phyloP scores from a whole-genome alignment of 169 alveolate species.

The Eimeria sp. region DNA sequence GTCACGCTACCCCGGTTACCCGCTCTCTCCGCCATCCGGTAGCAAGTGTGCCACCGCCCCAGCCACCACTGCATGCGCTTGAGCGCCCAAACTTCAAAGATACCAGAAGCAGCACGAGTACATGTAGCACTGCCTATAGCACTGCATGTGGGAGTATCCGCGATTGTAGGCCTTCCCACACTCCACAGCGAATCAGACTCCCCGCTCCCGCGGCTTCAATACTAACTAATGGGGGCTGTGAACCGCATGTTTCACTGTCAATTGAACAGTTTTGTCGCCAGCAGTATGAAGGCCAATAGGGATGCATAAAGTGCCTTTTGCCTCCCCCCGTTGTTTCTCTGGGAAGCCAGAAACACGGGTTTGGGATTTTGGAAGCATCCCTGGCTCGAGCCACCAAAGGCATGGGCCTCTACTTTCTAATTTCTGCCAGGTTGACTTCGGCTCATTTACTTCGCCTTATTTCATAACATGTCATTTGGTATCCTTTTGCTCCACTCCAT shows the following conservation, averaged over 20 bases:
- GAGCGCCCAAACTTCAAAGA: slow-evolving; percentile 13
- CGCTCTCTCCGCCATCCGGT: background rate
- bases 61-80: background rate
- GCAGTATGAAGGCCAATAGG: background rate
- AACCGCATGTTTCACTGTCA: background rate
- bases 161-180: background rate
- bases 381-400: background rate
- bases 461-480: too few species aligned
- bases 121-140: background rate
- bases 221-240: background rate
- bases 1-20: background rate
- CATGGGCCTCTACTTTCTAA: background rate
- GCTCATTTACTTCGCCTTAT: too few species aligned
- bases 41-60: background rate
- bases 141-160: background rate
- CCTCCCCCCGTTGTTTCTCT: background rate
- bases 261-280: background rate
- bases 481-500: too few species aligned
- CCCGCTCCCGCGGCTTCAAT: background rate
- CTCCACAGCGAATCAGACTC: background rate
- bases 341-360: background rate
- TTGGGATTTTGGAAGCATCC: background rate
- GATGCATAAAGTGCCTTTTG: background rate
- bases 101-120: background rate
- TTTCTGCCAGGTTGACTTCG: too few species aligned